Percentiles rank a stretch among this genome's conserved stretches.
phyloP scores from a whole-genome alignment of 2,329 filamentous ascomycete genomes.

The Fusarium sp. region DNA sequence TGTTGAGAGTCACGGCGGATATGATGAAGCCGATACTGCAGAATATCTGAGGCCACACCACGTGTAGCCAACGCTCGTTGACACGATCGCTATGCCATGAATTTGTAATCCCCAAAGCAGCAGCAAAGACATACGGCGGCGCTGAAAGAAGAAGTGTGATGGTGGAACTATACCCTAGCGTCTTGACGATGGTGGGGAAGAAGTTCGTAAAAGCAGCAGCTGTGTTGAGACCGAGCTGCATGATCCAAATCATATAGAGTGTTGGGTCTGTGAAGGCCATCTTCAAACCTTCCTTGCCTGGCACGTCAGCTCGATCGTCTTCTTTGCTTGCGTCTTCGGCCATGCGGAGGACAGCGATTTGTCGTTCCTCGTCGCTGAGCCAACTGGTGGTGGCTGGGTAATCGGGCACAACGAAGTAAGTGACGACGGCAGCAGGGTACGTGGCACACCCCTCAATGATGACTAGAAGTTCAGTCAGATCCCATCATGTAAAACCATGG shows the following conservation, averaged over 20 bases:
- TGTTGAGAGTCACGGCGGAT: conserved; percentile 14
- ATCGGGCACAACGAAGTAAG: conserved; percentile 24
- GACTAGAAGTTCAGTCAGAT: neutral
- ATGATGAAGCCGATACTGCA: conserved; percentile 20
- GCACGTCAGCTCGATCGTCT: conserved; percentile 5
- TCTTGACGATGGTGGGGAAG: conserved; percentile 23
- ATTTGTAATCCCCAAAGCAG: conserved; percentile 5
- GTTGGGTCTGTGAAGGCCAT: conserved; percentile 19
- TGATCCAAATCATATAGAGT: conserved; percentile 22
- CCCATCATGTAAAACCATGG: too few relatives aligned
- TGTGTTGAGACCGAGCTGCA: conserved; percentile 24
- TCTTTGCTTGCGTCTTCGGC: conserved; percentile 18
- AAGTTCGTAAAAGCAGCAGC: conserved; percentile 19
- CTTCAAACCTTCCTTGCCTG: conserved; percentile 9
- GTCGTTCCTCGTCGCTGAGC: conserved; percentile 16
- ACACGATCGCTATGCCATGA: conserved; percentile 19
- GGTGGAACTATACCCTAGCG: conserved; percentile 7
- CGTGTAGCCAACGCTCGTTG: conserved; percentile 14
- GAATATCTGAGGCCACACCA: conserved; percentile 21
- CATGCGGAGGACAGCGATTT: conserved; percentile 14
- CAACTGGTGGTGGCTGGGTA: conserved; percentile 21
- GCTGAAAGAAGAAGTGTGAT: conserved; percentile 17
- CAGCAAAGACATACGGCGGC: conserved; percentile 19
- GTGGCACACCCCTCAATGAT: conserved; percentile 24
- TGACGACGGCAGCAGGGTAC: conserved; percentile 12